Base-by-base conservation (phyloP, 2,329 filamentous ascomycete species). In the Calonectria pseudoturangicola region DNA sequence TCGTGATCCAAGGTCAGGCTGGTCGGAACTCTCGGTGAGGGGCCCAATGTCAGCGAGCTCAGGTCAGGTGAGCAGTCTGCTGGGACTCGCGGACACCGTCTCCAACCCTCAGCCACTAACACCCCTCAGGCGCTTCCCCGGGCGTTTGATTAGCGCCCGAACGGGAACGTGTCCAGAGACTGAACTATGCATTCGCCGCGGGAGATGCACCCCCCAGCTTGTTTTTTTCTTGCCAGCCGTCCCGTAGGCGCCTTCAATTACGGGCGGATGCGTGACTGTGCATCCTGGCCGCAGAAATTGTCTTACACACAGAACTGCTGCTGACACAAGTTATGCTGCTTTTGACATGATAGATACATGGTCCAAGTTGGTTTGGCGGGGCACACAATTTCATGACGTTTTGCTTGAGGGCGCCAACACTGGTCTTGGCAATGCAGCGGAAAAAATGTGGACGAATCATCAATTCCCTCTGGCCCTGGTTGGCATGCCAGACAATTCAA, bases 21-120 rank as follows among this genome's bases (percentile, higher is more conserved):
- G 76, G 63, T 75, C 39, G 68, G 70, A 78, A 75, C 64, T 73
- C 79, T 79, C 77, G 77, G 77, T 79, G 77, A 79, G 66, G 54
- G 75, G 33, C 56, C 69, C 72, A 72, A 66, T 72, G 67, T 68
- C 63, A 73, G 62, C 64, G 63, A 69, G 25, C 66, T 66, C 66
- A 58, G 64, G 76, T 79, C 77, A 79, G 77, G 74, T 78, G 77
- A 77, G 70, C 73, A 66, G 70, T 50, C 65, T 25, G 39, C 70
- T 68, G 28, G 64, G 27, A 12, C 64, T 67, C 47, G 39, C 41
- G 16, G 64, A 63, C 64, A 65, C 65, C 48, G 56, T 58, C 65
- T 72, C 48, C 30, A 58, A 33, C 48, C 47, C 25, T 56, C 21
- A 56, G 30, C 45, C 36, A 41, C 48, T 51, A 54, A 28, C 48